Base-by-base conservation (phyloP, 305 asterid genomes). In the Solanum hybrid region DNA sequence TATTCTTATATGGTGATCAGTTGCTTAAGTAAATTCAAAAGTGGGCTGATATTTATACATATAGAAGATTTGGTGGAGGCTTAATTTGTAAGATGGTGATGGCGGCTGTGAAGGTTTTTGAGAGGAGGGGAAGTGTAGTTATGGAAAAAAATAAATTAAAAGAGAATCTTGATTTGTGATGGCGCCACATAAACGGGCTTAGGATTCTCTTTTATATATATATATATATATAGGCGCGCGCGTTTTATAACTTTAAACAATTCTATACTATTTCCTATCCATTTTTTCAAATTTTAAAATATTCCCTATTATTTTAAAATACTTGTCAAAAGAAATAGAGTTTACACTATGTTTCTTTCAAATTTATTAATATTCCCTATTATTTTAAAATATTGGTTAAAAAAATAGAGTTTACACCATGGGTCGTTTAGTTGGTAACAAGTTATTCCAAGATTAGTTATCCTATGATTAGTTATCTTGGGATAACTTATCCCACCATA, bases 141-240 rank as follows among this genome's bases (percentile, higher is more conserved):
- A 29, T 29, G 31, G 31, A 29, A 29, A 29, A 29, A 29, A 29
- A 29, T 29, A 29, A 29, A 29, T 15, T 51, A 15, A 51, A 51
- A 51, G n/a, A 1, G 3, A 51, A 51, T 51, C 8, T 0, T 51
- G 1, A 0, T 51, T 51, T 51, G 8, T 15, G n/a, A 1, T 51
- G 22, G 6, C 9, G n/a, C 64, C 34, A 51, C n/a, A 2, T 17
- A 15, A 8, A 0, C 0, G 8, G 0, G 1, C 3, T 0, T 45
- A 45, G 8, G 60, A 1, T 45, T 45, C 8, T 45, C 4, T 32
- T 32, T 5, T 13, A 31, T 45, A 13, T 42, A 38, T 10, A 11
- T 4, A 11, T 4, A 31, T 31, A 31, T 31, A 31, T 31, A 31
- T 31, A 31, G 31, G 31, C 31, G 31, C 31, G 31, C 31, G 31